A percentile compares a stretch with the other conserved stretches of the same genome.
Conservation (phyloP, 768 basidiomycete genomes). For the Rhizopogon sp. region DNA sequence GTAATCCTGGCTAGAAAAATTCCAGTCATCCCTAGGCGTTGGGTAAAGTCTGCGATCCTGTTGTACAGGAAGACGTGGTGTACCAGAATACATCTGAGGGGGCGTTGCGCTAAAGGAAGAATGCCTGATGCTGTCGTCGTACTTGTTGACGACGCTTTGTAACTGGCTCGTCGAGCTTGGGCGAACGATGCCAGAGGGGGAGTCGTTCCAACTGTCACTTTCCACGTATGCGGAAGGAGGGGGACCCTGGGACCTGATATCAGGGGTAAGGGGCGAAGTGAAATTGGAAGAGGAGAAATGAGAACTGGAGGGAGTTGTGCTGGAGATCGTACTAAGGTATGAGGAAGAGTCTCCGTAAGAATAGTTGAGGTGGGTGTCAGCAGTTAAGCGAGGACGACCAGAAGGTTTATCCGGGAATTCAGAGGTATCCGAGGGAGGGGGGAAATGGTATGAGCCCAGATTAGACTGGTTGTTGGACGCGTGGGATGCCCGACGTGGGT, state of each 20-base stretch:
- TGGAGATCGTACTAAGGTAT: conserved; percentile 45
- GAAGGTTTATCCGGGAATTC: conserved; percentile 29
- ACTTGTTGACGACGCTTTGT: conserved; percentile 49
- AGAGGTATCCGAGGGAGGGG: conserved; percentile 35
- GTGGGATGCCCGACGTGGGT: conserved; percentile 39
- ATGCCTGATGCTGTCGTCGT: conserved; percentile 69
- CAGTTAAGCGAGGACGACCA: conserved; percentile 44
- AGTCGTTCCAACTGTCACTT: conserved; percentile 49
- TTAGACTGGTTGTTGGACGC: conserved; percentile 34
- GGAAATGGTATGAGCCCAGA: conserved; percentile 54
- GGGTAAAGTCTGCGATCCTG: conserved; percentile 54
- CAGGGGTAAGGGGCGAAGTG: conserved; percentile 42
- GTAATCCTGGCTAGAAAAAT: conserved; percentile 58
- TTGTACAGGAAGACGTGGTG: conserved; percentile 69
- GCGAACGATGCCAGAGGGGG: conserved; percentile 56
- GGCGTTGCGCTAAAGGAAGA: conserved; percentile 58
- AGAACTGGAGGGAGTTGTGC: conserved; percentile 46
- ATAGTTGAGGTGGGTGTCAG: conserved; percentile 40
- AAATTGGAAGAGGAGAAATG: conserved; percentile 44
- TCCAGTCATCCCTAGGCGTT: conserved; percentile 63
- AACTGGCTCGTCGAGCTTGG: conserved; percentile 63
- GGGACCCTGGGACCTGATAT: conserved; percentile 39
- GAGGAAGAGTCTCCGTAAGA: conserved; percentile 41
- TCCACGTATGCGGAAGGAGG: conserved; percentile 42
- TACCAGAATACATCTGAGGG: conserved; percentile 58